Evolutionary conservation across 2,329 filamentous ascomycete species (phyloP), one percentile per base, ranked within the genome.

Genomic region (Talaromyces sp.): DNA sequence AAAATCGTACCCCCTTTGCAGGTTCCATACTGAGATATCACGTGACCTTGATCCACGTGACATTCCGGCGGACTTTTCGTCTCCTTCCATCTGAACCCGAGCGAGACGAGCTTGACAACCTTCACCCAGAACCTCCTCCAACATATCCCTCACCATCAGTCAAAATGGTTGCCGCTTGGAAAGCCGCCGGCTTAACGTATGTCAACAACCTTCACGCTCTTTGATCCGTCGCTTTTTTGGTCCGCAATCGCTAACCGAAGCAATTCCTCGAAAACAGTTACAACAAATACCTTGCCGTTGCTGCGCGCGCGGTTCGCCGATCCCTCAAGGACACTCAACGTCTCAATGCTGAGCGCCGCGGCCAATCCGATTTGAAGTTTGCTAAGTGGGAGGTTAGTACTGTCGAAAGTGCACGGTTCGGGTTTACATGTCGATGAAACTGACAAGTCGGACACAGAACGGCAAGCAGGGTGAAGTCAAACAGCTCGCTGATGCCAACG

Each of bases 241-340:
- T 48, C 39, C 25, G 51, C 62, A 58, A 62, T 64, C 61, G 65
- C 69, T 70, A 60, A 69, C 64, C 68, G 48, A 33, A 52, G 48
- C 28, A 39, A 61, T 28, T 17, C 58, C n/a, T 31, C 33, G 31
- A 21, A 48, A 68, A 64, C 77, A 99, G 94, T 81, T 99, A 99
- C 90, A 99, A 99, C 88, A 94, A 92, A 82, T 97, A 97, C 87
- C 87, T 99, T 75, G 87, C 92, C 74, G 85, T 99, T 80, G 91
- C 94, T 73, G 86, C 92, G 78, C 91, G 92, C 78, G 89, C 90
- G 74, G 89, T 99, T 77, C 94, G 95, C 81, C 89, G 91, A 77
- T 96, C 91, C 76, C 84, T 99, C 77, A 97, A 97, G 84, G 94
- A 99, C 73, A 90, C 94, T 60, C 88, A 91, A 82, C 86, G 94